Percentiles rank a stretch among this genome's conserved stretches.
These are phyloP conservation scores for Pseudozyma sp. DNA, from an alignment of 1,284 basidiomycete species.

Conservation along the genomic window DNA sequence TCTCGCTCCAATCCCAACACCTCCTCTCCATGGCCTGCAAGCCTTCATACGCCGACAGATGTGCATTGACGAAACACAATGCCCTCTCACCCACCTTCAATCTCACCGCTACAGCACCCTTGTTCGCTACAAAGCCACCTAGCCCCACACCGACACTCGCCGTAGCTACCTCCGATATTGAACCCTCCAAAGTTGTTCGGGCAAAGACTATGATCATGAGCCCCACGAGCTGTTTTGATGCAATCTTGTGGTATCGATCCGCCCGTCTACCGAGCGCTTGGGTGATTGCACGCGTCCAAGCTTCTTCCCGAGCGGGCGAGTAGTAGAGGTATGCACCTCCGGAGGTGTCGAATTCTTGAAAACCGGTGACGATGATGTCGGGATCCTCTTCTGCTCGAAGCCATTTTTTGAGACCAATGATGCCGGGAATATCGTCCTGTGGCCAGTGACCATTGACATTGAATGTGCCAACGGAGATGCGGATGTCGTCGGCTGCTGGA, in stretches of 20 bases:
- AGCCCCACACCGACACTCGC: constrained; percentile 46
- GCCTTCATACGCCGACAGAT: constrained; percentile 79
- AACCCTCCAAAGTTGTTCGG: constrained; percentile 7
- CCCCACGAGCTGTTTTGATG: constrained; percentile 53
- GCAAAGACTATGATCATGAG: constrained; percentile 45
- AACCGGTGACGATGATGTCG: constrained; percentile 48
- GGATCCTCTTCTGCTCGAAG: constrained; percentile 45
- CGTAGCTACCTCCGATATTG: constrained; percentile 29
- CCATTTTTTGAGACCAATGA: constrained; percentile 46
- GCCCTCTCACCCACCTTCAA: constrained; percentile 88
- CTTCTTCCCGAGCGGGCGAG: constrained; percentile 43
- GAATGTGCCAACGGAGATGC: constrained; percentile 42
- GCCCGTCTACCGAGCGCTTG: constrained; percentile 31
- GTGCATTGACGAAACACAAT: constrained; percentile 94
- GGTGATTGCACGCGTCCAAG: constrained; percentile 28
- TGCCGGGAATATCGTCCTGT: constrained; percentile 12
- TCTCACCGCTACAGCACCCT: constrained; percentile 85
- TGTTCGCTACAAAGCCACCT: constrained; percentile 55
- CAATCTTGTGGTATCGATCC: constrained; percentile 29
- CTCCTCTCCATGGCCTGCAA: constrained; percentile 50
- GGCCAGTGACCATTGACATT: constrained; percentile 42
- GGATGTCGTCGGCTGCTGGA: constrained; percentile 44
- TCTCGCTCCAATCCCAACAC: constrained; percentile 55
- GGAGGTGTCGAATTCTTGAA: constrained; percentile 55
- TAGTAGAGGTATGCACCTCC: constrained; percentile 53